Evolutionary conservation across 139 green algal species (phyloP).

Genomic region (Asterochloris sp.): DNA sequence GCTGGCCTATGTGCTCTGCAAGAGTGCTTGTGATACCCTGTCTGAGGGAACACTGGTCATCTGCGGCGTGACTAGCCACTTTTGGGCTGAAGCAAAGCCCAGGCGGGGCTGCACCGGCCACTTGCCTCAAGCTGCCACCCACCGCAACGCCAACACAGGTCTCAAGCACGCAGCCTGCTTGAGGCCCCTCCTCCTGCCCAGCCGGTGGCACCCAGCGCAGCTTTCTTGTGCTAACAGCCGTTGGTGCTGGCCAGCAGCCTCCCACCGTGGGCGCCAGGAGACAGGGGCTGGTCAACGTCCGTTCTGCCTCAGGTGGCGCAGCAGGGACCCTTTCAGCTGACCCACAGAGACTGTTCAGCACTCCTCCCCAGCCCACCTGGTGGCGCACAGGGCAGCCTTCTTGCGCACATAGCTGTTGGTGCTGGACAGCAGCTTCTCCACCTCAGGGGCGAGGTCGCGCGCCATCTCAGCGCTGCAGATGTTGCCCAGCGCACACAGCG

Average conservation of each 20-base stretch:
- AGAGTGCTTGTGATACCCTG: not conserved
- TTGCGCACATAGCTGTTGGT: constrained; percentile 89
- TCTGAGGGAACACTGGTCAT: too few species aligned
- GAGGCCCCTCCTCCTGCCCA: constrained; percentile 1
- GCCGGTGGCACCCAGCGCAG: constrained; percentile 76
- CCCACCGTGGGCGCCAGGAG: too few species aligned
- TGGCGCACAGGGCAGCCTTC: constrained; percentile 89
- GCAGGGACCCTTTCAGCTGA: constrained; percentile 93
- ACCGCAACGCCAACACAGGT: too few species aligned
- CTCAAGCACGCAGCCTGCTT: not conserved
- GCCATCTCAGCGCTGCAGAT: constrained; percentile 98
- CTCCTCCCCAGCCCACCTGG: constrained; percentile 36
- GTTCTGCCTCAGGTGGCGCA: constrained; percentile 89
- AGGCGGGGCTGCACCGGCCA: too few species aligned
- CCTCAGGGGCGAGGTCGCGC: constrained; percentile 89
- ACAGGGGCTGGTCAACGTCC: too few species aligned
- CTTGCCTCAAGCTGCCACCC: too few species aligned
- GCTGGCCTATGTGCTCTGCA: not conserved
- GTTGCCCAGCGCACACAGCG: constrained; percentile 93
- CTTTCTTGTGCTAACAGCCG: constrained; percentile 94
- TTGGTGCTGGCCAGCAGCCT: constrained; percentile 68
- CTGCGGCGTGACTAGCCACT: too few species aligned
- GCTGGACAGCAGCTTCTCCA: constrained; percentile 79
- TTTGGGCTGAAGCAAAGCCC: too few species aligned
- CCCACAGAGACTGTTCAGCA: not conserved